Evolutionary conservation across 169 alveolate genomes (phyloP).

Genomic region (Plasmodium gaboni): DNA sequence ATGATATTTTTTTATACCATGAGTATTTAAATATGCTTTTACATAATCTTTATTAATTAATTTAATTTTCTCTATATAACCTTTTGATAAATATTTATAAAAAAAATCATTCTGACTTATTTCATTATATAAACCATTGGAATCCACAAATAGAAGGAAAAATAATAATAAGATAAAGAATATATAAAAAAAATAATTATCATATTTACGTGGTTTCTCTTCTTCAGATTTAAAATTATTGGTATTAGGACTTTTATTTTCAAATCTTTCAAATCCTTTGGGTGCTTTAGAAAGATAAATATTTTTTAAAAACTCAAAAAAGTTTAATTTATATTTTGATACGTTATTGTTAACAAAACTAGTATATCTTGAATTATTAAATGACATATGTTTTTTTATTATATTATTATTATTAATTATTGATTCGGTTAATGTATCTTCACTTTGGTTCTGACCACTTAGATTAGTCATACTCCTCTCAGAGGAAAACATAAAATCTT

Average conservation of each 20-base stretch:
- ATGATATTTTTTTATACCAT: conserved; percentile 68
- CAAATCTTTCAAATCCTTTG: conserved; percentile 81
- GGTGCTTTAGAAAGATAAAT: conserved; percentile 74
- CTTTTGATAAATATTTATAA: conserved; percentile 83
- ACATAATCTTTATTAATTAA: conserved; percentile 86
- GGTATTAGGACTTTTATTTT: conserved; percentile 6
- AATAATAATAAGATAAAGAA: conserved; percentile 73
- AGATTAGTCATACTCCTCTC: no score
- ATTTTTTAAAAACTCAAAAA: neutral
- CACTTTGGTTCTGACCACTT: no score
- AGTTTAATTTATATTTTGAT: neutral
- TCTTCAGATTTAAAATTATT: conserved; percentile 41
- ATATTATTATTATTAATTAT: no score
- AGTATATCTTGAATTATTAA: no score
- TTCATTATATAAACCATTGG: conserved; percentile 83
- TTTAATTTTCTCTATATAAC: conserved; percentile 87
- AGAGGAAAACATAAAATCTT: no score
- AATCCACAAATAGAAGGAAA: conserved; percentile 78
- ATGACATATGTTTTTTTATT: neutral
- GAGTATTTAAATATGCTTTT: conserved; percentile 76
- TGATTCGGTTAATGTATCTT: no score
- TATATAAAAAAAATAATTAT: conserved; percentile 73
- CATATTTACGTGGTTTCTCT: conserved; percentile 41
- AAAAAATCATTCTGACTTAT: conserved; percentile 90
- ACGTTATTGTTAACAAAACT: neutral